These are phyloP conservation scores for Metarhizium sp. DNA, from an alignment of 2,329 filamentous ascomycete species.

Conservation along the genomic window DNA sequence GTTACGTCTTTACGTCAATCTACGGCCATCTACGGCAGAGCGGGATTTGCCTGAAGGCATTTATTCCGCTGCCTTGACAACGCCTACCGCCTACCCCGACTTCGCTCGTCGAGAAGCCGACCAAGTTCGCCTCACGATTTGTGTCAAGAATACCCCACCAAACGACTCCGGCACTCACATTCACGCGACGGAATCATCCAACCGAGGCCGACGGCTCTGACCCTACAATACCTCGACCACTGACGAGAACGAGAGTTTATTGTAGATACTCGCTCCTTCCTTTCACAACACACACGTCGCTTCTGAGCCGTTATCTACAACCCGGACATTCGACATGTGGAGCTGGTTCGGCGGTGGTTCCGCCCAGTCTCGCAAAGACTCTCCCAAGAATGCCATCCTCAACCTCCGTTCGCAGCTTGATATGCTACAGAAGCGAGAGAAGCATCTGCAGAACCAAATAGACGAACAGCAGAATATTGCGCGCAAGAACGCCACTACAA, in stretches of 20 bases:
- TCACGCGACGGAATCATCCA: background rate
- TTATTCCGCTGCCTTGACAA: background rate
- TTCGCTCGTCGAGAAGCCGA: background rate
- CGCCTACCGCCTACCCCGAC: background rate
- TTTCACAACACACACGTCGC: background rate
- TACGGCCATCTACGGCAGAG: background rate
- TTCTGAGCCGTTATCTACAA: background rate
- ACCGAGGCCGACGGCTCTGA: background rate
- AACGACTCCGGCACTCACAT: background rate
- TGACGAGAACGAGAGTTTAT: background rate
- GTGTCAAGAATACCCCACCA: constrained; percentile 5
- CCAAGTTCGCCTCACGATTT: background rate
- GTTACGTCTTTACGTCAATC: background rate
- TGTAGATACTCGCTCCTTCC: background rate
- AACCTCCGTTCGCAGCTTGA: constrained; percentile 80
- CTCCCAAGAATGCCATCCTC: constrained; percentile 93
- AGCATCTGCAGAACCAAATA: constrained; percentile 84
- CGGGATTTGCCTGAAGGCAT: background rate
- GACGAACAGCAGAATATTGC: constrained; percentile 84
- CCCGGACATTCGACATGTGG: constrained; percentile 47
- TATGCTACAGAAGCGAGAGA: constrained; percentile 96
- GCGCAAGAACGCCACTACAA: constrained; percentile 73
- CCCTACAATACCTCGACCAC: background rate
- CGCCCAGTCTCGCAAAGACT: constrained; percentile 82
- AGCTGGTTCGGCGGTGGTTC: constrained; percentile 85